Evolutionary conservation across 129 eudicot species (phyloP).

Genomic region (Centrapalus pauciflorus): DNA sequence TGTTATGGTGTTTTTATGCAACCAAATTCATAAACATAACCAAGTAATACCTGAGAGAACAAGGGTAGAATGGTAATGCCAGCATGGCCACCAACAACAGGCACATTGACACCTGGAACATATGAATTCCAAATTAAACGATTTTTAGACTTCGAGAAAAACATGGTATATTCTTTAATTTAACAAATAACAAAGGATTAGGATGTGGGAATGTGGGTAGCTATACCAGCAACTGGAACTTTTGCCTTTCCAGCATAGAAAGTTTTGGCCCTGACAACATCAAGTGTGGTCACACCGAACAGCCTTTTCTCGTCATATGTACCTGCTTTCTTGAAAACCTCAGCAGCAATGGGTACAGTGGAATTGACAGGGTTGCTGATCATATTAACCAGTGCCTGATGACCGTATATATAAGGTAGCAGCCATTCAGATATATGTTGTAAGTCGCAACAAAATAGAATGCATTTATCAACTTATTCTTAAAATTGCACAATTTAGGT

Average conservation of each 20-base stretch:
- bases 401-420: not conserved
- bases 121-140: not conserved
- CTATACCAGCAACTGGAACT: conserved; percentile 76
- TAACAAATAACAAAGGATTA: not conserved
- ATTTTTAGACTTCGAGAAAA: not conserved
- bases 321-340: conserved; percentile 96
- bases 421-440: not conserved
- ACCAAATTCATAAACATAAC: not conserved
- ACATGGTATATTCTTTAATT: not conserved
- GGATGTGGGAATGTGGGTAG: not conserved
- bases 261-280: conserved; percentile 94
- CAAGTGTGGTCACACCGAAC: conserved; percentile 98
- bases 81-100: conserved; percentile 99
- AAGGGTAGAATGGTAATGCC: conserved; percentile 97
- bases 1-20: not conserved
- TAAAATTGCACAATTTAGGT: not conserved
- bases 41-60: conserved; percentile 75
- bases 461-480: not conserved
- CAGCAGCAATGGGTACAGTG: conserved; percentile 97
- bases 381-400: conserved; percentile 88
- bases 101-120: conserved; percentile 80
- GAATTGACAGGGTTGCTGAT: conserved; percentile 99
- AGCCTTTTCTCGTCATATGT: conserved; percentile 80
- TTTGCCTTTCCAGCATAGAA: conserved; percentile 96
- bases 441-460: not conserved